phyloP scores from a whole-genome alignment of 2,329 filamentous ascomycete species.

The Aspergillus hiratsukae region DNA sequence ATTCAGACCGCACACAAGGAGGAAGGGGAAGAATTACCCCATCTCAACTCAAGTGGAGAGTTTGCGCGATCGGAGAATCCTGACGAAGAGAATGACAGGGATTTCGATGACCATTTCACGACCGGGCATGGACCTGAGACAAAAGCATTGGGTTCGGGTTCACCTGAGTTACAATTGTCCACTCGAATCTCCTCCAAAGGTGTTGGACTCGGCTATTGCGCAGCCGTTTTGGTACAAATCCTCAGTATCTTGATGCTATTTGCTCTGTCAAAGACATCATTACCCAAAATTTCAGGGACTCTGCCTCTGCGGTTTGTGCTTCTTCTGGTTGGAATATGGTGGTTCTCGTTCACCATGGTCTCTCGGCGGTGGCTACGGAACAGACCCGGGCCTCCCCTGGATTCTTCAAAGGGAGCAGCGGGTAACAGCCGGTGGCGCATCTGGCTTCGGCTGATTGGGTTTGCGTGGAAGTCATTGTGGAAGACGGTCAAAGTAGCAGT shows the following conservation, averaged over 20 bases:
- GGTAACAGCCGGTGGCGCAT: conserved; percentile 34
- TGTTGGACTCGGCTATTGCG: conserved; percentile 82
- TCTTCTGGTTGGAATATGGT: conserved; percentile 80
- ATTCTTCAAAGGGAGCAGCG: conserved; percentile 12
- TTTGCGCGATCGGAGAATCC: background rate
- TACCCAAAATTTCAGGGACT: conserved; percentile 61
- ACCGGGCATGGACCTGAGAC: background rate
- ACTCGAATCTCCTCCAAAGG: conserved; percentile 84
- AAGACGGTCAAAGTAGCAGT: conserved; percentile 69
- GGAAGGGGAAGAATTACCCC: conserved; percentile 22
- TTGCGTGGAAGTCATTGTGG: conserved; percentile 78
- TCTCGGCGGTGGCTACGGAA: conserved; percentile 76
- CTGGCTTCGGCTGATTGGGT: conserved; percentile 65
- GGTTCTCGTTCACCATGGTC: conserved; percentile 80
- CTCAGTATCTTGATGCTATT: conserved; percentile 71
- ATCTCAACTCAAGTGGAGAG: conserved; percentile 15
- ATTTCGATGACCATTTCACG: conserved; percentile 13
- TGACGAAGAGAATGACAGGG: conserved; percentile 20
- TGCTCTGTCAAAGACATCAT: conserved; percentile 33
- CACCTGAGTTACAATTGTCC: conserved; percentile 69
- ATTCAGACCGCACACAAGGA: conserved; percentile 28
- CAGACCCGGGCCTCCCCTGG: conserved; percentile 70
- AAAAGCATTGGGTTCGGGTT: conserved; percentile 28
- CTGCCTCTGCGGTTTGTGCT: conserved; percentile 78
- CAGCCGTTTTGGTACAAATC: conserved; percentile 77